These are phyloP conservation scores for Protomyces lactucae-debilis DNA, from an alignment of 1,139 yeast species.

Conservation along the genomic window DNA sequence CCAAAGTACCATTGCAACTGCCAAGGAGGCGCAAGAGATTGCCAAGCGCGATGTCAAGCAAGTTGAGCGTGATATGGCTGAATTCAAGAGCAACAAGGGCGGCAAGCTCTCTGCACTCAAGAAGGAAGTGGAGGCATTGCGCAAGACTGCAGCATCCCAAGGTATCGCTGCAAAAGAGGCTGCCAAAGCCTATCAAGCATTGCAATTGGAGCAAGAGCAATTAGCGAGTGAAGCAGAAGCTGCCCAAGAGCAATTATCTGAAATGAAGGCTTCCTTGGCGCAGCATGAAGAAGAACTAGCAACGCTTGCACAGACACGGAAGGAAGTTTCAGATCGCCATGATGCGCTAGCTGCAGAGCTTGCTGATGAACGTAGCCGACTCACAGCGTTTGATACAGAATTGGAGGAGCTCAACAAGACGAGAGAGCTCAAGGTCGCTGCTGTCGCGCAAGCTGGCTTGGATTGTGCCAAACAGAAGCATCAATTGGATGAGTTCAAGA, in stretches of 20 bases:
- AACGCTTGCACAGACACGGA: slow-evolving; percentile 24
- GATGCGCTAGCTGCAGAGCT: slow-evolving; percentile 40
- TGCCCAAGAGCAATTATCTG: slow-evolving; percentile 33
- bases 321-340: slow-evolving; percentile 23
- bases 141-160: slow-evolving; percentile 42
- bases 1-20: slow-evolving; percentile 47
- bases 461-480: slow-evolving; percentile 58
- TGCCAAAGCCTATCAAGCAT: slow-evolving; percentile 56
- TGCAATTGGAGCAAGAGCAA: slow-evolving; percentile 71
- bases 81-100: slow-evolving; percentile 74
- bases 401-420: slow-evolving; percentile 57
- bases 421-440: slow-evolving; percentile 51
- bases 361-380: slow-evolving; percentile 58
- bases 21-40: slow-evolving; percentile 44
- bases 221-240: slow-evolving; percentile 52
- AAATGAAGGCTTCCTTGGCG: slow-evolving; percentile 28
- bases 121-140: slow-evolving; percentile 48
- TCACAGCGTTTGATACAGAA: slow-evolving; percentile 74
- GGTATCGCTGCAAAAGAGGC: slow-evolving; percentile 47
- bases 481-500: slow-evolving; percentile 57
- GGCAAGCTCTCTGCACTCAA: slow-evolving; percentile 66
- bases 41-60: slow-evolving; percentile 39
- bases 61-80: slow-evolving; percentile 74
- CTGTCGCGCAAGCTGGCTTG: slow-evolving; percentile 50
- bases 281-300: slow-evolving; percentile 29